These are phyloP conservation scores for Barnettozyma siamensis DNA, from an alignment of 805 yeast species.

Conservation along the genomic window DNA sequence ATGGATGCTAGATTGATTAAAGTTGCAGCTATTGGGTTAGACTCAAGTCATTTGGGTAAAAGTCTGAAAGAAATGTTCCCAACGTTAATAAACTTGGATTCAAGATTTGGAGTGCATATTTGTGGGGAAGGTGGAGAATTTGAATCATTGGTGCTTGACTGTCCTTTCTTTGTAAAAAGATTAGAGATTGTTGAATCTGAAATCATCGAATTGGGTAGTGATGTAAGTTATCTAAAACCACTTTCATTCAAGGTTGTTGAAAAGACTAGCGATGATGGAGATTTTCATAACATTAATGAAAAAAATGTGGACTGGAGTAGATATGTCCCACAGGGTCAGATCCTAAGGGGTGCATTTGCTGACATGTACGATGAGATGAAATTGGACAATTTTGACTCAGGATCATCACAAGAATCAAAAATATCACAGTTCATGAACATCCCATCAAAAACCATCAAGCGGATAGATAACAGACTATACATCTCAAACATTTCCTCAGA, in stretches of 20 bases:
- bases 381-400: neutral
- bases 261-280: slow-evolving; percentile 24
- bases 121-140: slow-evolving; percentile 99
- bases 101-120: slow-evolving; percentile 74
- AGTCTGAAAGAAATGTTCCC: slow-evolving; percentile 58
- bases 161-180: slow-evolving; percentile 69
- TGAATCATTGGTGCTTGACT: slow-evolving; percentile 87
- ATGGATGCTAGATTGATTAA: slow-evolving; percentile 82
- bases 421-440: neutral
- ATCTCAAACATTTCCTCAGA: slow-evolving; percentile 38
- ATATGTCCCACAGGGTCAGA: slow-evolving; percentile 13
- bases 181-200: slow-evolving; percentile 21
- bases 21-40: slow-evolving; percentile 89
- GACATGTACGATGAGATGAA: slow-evolving; percentile 25
- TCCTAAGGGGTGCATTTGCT: slow-evolving; percentile 38
- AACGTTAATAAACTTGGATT: slow-evolving; percentile 49
- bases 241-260: slow-evolving; percentile 42
- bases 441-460: slow-evolving; percentile 8
- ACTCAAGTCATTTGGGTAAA: slow-evolving; percentile 60
- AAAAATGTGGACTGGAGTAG: slow-evolving; percentile 20
- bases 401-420: neutral
- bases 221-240: slow-evolving; percentile 62
- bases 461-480: slow-evolving; percentile 29
- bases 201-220: slow-evolving; percentile 38
- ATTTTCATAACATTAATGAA: slow-evolving; percentile 17